Conservation (phyloP, 495 filamentous ascomycete genomes). For the Podospora fimiseda region DNA sequence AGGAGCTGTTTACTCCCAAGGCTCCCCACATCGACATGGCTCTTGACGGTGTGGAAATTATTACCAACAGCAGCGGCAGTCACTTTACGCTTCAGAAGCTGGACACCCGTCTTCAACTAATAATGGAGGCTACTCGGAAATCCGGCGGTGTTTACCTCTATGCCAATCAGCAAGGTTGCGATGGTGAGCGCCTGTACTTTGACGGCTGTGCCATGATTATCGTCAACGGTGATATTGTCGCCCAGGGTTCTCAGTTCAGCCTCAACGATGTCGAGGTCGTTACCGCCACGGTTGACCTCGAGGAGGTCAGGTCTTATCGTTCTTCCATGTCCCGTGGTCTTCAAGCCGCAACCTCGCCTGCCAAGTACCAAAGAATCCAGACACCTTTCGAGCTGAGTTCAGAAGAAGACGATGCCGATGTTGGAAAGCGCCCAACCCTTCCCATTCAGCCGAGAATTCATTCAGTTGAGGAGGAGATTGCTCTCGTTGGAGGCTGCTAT, state of each 20-base stretch:
- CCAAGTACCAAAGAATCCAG: conserved; percentile 36
- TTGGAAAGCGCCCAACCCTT: conserved; percentile 23
- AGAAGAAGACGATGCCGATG: conserved; percentile 32
- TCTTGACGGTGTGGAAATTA: conserved; percentile 64
- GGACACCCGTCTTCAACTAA: conserved; percentile 64
- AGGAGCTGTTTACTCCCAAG: conserved; percentile 70
- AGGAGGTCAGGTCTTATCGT: conserved; percentile 59
- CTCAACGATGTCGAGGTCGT: conserved; percentile 80
- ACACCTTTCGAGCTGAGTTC: conserved; percentile 32
- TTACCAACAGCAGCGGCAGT: conserved; percentile 68
- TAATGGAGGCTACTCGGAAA: conserved; percentile 67
- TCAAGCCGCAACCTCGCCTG: conserved; percentile 44
- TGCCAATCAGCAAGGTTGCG: conserved; percentile 65
- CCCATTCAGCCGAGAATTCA: conserved; percentile 45
- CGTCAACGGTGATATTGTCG: conserved; percentile 61
- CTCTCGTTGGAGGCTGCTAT: conserved; percentile 63
- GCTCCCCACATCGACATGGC: conserved; percentile 47
- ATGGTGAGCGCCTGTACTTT: conserved; percentile 51
- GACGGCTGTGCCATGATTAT: conserved; percentile 78
- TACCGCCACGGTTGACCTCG: conserved; percentile 74
- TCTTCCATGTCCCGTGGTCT: conserved; percentile 47
- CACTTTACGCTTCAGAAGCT: conserved; percentile 72
- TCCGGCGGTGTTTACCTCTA: conserved; percentile 67
- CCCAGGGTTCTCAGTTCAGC: conserved; percentile 66
- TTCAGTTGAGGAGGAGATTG: conserved; percentile 68